Evolutionary conservation across 2,329 filamentous ascomycete genomes (phyloP).

Genomic region (Cephalotrichum gorgonifer): DNA sequence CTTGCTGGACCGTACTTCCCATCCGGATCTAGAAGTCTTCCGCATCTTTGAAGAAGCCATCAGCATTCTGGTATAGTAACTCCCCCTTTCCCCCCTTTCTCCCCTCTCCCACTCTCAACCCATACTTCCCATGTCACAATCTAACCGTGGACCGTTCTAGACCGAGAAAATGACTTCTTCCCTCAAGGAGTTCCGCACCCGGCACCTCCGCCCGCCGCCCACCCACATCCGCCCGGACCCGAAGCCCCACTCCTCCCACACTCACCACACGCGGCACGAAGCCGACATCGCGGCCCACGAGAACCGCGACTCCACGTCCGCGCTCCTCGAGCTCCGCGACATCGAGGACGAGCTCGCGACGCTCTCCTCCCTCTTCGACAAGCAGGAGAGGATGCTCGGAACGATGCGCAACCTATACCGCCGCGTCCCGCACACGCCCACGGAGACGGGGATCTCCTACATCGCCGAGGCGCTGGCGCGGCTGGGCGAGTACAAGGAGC

Average conservation of each 20-base stretch:
- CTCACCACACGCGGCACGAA: constrained; percentile 26
- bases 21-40: constrained; percentile 52
- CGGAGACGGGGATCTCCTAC: constrained; percentile 23
- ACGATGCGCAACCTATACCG: constrained; percentile 33
- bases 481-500: constrained; percentile 43
- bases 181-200: constrained; percentile 50
- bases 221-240: constrained; percentile 24
- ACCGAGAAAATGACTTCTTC: constrained; percentile 53
- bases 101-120: not conserved
- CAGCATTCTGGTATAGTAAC: constrained; percentile 40
- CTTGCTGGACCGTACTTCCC: constrained; percentile 46
- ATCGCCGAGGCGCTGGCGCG: constrained; percentile 40
- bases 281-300: constrained; percentile 39
- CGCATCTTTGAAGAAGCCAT: constrained; percentile 58
- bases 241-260: constrained; percentile 26
- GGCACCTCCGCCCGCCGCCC: constrained; percentile 39
- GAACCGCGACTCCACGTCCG: constrained; percentile 53
- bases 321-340: constrained; percentile 51
- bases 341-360: constrained; percentile 54
- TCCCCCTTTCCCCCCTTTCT: not conserved
- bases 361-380: constrained; percentile 44
- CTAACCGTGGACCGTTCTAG: constrained; percentile 18
- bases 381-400: constrained; percentile 39
- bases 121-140: not conserved
- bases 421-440: constrained; percentile 29